Conservation (phyloP, 2,329 filamentous ascomycete species). For the Reticulascus tulasneorum region DNA sequence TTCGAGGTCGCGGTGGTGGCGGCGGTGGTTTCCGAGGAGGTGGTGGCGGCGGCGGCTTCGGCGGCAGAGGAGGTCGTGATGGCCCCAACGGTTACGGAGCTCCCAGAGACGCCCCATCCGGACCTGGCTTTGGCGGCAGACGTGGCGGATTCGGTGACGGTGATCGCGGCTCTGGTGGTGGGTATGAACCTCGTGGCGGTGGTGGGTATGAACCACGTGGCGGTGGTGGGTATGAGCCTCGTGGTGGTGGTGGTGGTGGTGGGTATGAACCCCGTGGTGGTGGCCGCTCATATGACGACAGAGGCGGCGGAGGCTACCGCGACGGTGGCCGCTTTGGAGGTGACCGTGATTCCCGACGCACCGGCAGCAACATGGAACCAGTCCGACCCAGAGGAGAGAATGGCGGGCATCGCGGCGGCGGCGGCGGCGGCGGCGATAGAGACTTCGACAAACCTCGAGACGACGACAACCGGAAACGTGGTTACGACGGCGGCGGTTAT, state of each 20-base stretch:
- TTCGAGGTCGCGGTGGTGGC: conserved; percentile 56
- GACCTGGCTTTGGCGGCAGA: conserved; percentile 47
- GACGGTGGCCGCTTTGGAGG: conserved; percentile 24
- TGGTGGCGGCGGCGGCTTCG: conserved; percentile 43
- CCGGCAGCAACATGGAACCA: conserved; percentile 81
- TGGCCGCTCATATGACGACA: conserved; percentile 20
- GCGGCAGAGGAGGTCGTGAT: conserved; percentile 37
- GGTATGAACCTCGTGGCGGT: conserved; percentile 52
- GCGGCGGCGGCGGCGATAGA: conserved; percentile 28
- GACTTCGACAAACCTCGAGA: conserved; percentile 54
- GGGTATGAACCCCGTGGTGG: conserved; percentile 48
- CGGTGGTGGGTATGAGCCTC: conserved; percentile 58
- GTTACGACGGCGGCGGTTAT: conserved; percentile 74
- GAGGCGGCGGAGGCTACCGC: conserved; percentile 42
- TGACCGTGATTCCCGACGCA: conserved; percentile 40
- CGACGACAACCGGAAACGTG: conserved; percentile 60
- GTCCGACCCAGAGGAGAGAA: conserved; percentile 63
- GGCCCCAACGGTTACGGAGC: conserved; percentile 47
- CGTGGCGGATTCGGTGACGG: conserved; percentile 44
- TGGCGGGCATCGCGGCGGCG: conserved; percentile 43
- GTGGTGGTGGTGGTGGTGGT: conserved; percentile 49
- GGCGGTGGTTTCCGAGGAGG: conserved; percentile 36
- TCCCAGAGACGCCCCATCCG: conserved; percentile 57
- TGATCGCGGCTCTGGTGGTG: conserved; percentile 44
- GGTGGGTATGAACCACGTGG: conserved; percentile 53